A percentile compares a stretch with the other conserved stretches of the same genome.
Evolutionary conservation across 2,329 filamentous ascomycete species (phyloP).

Genomic region (Cadophora sp.): DNA sequence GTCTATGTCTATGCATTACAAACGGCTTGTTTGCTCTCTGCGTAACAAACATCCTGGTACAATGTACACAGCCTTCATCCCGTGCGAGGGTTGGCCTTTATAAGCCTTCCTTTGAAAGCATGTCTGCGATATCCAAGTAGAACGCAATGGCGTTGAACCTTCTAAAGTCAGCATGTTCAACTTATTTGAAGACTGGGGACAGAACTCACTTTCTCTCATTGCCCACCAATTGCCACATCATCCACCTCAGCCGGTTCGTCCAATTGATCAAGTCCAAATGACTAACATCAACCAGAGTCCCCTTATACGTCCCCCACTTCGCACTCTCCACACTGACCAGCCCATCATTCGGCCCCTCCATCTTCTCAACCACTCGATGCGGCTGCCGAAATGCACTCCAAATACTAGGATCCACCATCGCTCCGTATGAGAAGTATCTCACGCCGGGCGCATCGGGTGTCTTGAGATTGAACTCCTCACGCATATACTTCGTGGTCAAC

Average conservation of each 20-base stretch:
- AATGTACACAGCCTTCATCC: not conserved
- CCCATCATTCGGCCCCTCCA: constrained; percentile 69
- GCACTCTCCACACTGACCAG: constrained; percentile 71
- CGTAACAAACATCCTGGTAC: not conserved
- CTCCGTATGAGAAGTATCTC: constrained; percentile 69
- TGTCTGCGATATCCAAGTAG: constrained; percentile 70
- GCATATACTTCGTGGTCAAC: constrained; percentile 65
- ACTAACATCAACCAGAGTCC: constrained; percentile 65
- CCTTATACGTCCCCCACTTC: constrained; percentile 68
- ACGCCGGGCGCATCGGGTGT: constrained; percentile 60
- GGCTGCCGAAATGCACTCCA: constrained; percentile 68
- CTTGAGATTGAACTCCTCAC: constrained; percentile 62
- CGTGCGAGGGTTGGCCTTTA: constrained; percentile 18
- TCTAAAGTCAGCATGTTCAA: constrained; percentile 23
- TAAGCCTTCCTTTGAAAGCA: constrained; percentile 71
- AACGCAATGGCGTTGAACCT: constrained; percentile 73
- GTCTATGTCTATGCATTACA: not conserved
- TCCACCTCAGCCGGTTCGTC: constrained; percentile 66
- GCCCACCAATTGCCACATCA: constrained; percentile 58
- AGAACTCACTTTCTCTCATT: constrained; percentile 57
- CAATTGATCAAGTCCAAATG: constrained; percentile 73
- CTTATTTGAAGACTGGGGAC: not conserved
- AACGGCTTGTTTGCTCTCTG: not conserved
- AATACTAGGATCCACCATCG: constrained; percentile 61
- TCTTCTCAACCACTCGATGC: constrained; percentile 54